Conservation (phyloP, 1,284 basidiomycete genomes). For the Apiotrichum siamense region DNA sequence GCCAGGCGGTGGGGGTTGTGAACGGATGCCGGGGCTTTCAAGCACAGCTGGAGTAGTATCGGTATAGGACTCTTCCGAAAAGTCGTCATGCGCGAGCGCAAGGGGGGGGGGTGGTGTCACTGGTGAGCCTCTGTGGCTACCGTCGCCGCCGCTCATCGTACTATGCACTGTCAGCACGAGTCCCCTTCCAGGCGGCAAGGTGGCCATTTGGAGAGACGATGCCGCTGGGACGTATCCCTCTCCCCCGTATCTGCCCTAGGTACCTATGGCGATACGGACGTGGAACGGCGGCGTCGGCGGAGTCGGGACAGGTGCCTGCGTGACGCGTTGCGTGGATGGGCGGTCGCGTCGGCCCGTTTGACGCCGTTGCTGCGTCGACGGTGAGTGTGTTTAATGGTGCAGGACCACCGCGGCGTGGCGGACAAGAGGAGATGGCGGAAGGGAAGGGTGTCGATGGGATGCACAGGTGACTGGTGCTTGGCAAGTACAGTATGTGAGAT, state of each 20-base stretch:
- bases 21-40: neutral
- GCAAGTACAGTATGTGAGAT: no score
- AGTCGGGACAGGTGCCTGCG: neutral
- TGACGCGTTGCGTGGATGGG: neutral
- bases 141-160: neutral
- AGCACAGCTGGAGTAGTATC: neutral
- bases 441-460: neutral
- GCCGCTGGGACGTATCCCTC: no score
- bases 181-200: neutral
- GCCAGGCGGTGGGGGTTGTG: neutral
- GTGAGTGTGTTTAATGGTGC: conserved; percentile 15
- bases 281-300: conserved; percentile 3
- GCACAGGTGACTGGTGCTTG: neutral
- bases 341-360: conserved; percentile 4
- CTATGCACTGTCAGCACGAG: neutral
- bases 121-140: neutral
- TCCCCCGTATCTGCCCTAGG: neutral
- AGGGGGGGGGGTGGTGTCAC: neutral
- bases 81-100: neutral
- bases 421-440: conserved; percentile 17
- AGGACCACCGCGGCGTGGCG: conserved; percentile 15
- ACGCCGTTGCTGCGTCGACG: conserved; percentile 5
- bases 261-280: neutral
- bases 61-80: neutral
- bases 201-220: neutral